phyloP scores from a whole-genome alignment of 2,329 filamentous ascomycete genomes.

The Epichloe baconii region DNA sequence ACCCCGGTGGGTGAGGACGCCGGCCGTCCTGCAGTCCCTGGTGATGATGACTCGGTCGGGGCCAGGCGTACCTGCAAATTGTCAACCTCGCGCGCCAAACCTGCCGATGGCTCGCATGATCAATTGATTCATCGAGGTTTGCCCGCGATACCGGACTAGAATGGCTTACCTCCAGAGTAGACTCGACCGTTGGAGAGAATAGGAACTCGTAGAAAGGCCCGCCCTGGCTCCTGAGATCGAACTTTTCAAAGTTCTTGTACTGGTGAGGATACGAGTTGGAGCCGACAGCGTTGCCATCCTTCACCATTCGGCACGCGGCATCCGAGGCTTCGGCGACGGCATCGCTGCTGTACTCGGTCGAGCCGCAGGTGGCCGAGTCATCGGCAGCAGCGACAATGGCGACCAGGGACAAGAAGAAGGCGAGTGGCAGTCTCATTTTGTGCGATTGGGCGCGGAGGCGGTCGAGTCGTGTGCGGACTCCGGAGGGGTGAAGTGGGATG shows the following conservation, averaged over 20 bases:
- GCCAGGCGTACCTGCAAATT: conserved; percentile 39
- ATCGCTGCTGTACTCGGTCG: conserved; percentile 31
- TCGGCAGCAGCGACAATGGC: conserved; percentile 6
- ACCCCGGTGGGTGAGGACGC: conserved; percentile 43
- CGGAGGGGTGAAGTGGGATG: too few relatives aligned
- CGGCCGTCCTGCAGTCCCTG: conserved; percentile 37
- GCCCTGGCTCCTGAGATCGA: conserved; percentile 38
- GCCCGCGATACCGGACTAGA: too few relatives aligned
- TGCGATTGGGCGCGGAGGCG: background rate
- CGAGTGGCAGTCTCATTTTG: conserved; percentile 4
- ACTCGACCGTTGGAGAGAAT: conserved; percentile 33
- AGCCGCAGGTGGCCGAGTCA: conserved; percentile 35
- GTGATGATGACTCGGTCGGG: conserved; percentile 52
- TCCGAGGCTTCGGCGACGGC: conserved; percentile 35
- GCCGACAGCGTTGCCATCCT: conserved; percentile 23
- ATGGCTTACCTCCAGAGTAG: conserved; percentile 39
- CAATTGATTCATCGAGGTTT: background rate
- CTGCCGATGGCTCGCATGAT: background rate
- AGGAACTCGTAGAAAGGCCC: conserved; percentile 52
- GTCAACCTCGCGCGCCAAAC: background rate
- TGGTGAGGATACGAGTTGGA: conserved; percentile 37
- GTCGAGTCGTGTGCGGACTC: background rate
- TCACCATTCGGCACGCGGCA: conserved; percentile 38
- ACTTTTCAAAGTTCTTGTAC: conserved; percentile 51
- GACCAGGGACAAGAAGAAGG: conserved; percentile 8